These are phyloP conservation scores for Quercus cerris DNA, from an alignment of 306 rosid genomes.

Conservation along the genomic window DNA sequence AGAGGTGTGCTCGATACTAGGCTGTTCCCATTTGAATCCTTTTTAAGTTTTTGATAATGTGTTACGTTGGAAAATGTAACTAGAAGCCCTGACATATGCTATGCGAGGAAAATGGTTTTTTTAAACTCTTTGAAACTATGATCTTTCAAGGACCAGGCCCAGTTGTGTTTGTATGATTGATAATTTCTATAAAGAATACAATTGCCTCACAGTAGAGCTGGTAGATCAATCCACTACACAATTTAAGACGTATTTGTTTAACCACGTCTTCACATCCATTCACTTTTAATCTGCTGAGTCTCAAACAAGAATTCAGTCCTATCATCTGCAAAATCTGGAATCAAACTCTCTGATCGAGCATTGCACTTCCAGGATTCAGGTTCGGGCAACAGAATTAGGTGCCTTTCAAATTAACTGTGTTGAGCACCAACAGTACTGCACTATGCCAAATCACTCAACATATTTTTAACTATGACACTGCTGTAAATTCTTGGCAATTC, in stretches of 20 bases:
- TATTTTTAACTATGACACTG: not conserved
- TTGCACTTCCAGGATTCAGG: not conserved
- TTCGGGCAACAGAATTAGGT: not conserved
- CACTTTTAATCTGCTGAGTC: not conserved
- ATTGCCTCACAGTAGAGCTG: too few relatives aligned
- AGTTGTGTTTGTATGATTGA: too few relatives aligned
- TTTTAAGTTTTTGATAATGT: not conserved
- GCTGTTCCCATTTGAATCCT: not conserved
- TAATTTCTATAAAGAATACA: too few relatives aligned
- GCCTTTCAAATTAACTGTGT: not conserved
- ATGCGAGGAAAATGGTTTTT: too few relatives aligned
- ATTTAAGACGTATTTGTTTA: too few relatives aligned
- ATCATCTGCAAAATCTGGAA: not conserved
- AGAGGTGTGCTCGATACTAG: not conserved
- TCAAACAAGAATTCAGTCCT: not conserved
- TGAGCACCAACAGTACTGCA: not conserved
- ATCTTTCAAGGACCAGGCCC: too few relatives aligned
- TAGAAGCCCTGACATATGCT: too few relatives aligned
- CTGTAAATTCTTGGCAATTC: constrained; percentile 66
- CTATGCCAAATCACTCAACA: not conserved
- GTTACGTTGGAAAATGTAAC: not conserved
- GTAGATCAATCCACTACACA: too few relatives aligned
- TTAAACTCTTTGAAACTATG: too few relatives aligned
- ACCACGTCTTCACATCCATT: too few relatives aligned
- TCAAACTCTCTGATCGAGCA: not conserved